Percentiles rank a stretch among this genome's conserved stretches.
Conservation (phyloP, 495 filamentous ascomycete genomes). For the Aspergillus panamensis region DNA sequence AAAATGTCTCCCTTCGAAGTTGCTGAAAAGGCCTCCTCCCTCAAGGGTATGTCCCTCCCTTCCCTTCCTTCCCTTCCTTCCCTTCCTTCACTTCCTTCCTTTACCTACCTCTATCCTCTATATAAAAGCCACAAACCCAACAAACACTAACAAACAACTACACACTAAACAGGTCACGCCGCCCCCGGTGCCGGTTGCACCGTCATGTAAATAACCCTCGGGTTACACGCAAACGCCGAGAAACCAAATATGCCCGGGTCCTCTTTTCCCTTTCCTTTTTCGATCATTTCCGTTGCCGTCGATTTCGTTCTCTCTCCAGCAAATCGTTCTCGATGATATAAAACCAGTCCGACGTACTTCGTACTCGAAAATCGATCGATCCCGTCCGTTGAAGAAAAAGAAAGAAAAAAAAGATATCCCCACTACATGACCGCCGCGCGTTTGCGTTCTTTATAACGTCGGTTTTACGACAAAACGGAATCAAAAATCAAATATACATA, state of each 20-base stretch:
- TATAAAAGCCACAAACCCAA: slow-evolving; percentile 3
- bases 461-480: too few relatives aligned
- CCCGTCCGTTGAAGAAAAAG: too few relatives aligned
- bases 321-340: too few relatives aligned
- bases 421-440: too few relatives aligned
- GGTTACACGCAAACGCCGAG: slow-evolving; percentile 2
- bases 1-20: slow-evolving; percentile 36
- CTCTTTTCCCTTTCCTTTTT: background rate
- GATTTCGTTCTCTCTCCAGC: background rate
- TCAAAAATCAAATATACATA: background rate
- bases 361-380: too few relatives aligned
- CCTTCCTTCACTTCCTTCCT: too few relatives aligned
- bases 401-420: too few relatives aligned
- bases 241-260: background rate
- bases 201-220: slow-evolving; percentile 32
- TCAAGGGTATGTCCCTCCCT: slow-evolving; percentile 29
- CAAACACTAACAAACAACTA: slow-evolving; percentile 17
- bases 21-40: slow-evolving; percentile 22
- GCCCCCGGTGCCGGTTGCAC: slow-evolving; percentile 41
- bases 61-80: background rate
- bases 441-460: too few relatives aligned
- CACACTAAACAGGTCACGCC: slow-evolving; percentile 10
- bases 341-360: too few relatives aligned
- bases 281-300: too few relatives aligned
- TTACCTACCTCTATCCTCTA: background rate